Evolutionary conservation across 129 eudicot genomes (phyloP).

Genomic region (Arctium lappa): DNA sequence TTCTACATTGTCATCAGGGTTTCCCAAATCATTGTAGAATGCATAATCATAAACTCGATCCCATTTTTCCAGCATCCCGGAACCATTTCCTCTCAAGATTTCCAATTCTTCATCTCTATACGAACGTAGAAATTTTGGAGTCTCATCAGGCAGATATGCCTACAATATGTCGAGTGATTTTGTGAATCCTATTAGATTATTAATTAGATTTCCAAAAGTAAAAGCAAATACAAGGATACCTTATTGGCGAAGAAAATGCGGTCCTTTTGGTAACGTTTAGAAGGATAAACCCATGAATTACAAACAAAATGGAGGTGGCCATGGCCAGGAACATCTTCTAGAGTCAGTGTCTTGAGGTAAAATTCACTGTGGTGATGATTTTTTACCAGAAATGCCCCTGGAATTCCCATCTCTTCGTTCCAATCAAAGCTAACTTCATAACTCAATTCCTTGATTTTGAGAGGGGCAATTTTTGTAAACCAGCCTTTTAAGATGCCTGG

Average conservation of each 20-base stretch:
- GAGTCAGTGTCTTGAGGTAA: constrained; percentile 60
- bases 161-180: neutral
- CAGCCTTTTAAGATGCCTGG: constrained; percentile 57
- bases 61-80: constrained; percentile 33
- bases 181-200: neutral
- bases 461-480: constrained; percentile 38
- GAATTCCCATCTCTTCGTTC: constrained; percentile 54
- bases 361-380: constrained; percentile 58
- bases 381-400: constrained; percentile 58
- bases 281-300: constrained; percentile 76
- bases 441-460: constrained; percentile 30
- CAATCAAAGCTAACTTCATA: constrained; percentile 48
- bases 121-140: constrained; percentile 24
- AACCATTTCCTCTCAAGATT: constrained; percentile 33
- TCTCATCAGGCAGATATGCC: constrained; percentile 40
- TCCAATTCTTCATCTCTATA: constrained; percentile 33
- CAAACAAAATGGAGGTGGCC: constrained; percentile 60
- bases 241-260: constrained; percentile 66
- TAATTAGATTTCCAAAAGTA: no score
- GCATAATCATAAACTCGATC: constrained; percentile 59
- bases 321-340: constrained; percentile 60
- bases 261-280: constrained; percentile 35
- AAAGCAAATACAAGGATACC: constrained; percentile 25
- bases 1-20: constrained; percentile 30
- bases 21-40: constrained; percentile 53